Evolutionary conservation across 768 basidiomycete species (phyloP), one percentile per base, ranked within the genome.

Genomic region (Exsudoporus frostii): DNA sequence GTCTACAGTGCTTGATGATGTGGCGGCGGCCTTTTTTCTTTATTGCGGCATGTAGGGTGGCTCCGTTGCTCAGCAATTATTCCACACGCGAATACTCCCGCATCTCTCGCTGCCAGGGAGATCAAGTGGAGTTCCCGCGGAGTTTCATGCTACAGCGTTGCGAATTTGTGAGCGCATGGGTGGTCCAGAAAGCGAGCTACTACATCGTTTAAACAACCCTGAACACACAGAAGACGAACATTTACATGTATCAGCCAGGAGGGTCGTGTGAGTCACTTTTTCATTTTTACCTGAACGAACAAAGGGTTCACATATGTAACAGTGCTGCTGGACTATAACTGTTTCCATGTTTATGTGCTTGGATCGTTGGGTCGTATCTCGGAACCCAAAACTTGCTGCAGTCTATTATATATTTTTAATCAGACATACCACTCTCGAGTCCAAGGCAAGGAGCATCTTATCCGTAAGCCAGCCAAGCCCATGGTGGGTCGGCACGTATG

Each of bases 41-140:
- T 19, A 22, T 45, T 1, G 24, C 5, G 36, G 24, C 44, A 11
- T 30, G 20, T 39, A 71, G 69, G 69, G 69, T 59, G 69, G 71
- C 7, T 67, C 71, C 10, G 67, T 65, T 50, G 56, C 69, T 30
- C 71, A 71, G 52, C 65, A 45, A 43, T 48, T 71, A 48, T 71
- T 71, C 57, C 69, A 71, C 56, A 71, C 69, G n/a, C 69, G 69
- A 30, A 60, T 71, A 51, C 67, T 71, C 32, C 69, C 69, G 10
- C 63, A 71, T 46, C 55, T 71, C 39, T 55, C 72, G 14, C 55
- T 67, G 7, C 63, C 67, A 15, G 65, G 52, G 43, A 57, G 53
- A 46, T 62, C 64, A 15, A 55, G 60, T 5, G 69, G 67, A 4
- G 56, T 71, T 32, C 71, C 71, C 9, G 58, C 57, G 19, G 69